Conservation (phyloP, 2,329 filamentous ascomycete species). For the Xylaria sp. region DNA sequence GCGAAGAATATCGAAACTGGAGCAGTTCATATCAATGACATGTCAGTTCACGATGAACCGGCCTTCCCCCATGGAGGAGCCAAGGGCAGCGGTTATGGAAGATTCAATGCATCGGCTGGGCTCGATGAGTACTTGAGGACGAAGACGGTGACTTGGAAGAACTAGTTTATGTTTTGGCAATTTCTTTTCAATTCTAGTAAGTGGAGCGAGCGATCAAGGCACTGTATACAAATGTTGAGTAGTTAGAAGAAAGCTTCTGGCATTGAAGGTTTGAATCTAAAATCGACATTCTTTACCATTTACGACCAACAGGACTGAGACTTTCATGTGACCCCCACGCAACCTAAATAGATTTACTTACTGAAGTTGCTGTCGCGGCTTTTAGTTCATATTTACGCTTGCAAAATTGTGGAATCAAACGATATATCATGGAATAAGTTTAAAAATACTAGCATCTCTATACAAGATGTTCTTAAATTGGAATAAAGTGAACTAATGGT, state of each 20-base stretch:
- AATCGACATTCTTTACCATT: not conserved
- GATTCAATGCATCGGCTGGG: slow-evolving; percentile 50
- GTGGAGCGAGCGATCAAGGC: slow-evolving; percentile 10
- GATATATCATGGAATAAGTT: too few species aligned
- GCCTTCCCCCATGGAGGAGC: slow-evolving; percentile 55
- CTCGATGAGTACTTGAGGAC: slow-evolving; percentile 48
- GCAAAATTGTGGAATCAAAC: too few species aligned
- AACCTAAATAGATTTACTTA: not conserved
- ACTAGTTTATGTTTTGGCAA: slow-evolving; percentile 30
- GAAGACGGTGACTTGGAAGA: slow-evolving; percentile 49
- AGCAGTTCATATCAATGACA: slow-evolving; percentile 56
- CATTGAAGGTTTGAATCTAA: not conserved
- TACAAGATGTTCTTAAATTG: too few species aligned
- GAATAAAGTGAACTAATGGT: too few species aligned
- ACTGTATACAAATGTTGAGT: not conserved
- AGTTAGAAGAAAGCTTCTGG: too few species aligned
- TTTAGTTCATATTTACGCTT: not conserved
- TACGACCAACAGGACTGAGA: not conserved
- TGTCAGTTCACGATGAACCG: slow-evolving; percentile 56
- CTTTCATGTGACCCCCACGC: not conserved
- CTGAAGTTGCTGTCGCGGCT: not conserved
- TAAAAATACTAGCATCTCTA: too few species aligned
- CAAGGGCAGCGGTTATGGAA: slow-evolving; percentile 55
- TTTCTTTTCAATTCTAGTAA: slow-evolving; percentile 17
- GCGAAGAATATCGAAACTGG: slow-evolving; percentile 67